Evolutionary conservation across 2,329 filamentous ascomycete species (phyloP), one percentile per base, ranked within the genome.

Genomic region (Didymella lethalis): DNA sequence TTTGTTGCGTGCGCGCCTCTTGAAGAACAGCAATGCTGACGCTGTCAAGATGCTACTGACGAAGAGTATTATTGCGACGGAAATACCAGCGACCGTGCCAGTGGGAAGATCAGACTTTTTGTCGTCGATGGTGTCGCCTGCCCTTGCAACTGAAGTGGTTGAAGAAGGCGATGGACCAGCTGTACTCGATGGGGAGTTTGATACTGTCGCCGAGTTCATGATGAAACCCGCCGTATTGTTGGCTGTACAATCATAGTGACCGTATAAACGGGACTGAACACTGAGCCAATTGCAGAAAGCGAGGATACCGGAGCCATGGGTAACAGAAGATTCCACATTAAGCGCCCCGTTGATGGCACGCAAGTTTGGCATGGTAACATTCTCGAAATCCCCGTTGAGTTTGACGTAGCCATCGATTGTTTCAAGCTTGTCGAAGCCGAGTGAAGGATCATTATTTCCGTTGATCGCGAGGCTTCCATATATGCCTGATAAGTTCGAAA

Each of bases 291-390:
- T 57, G 43, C 68, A 69, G 16, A 69, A 58, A 4, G 12, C 25
- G 12, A 54, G 7, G 7, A 69, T 68, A 46, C 68, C 54, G 32
- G 32, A 36, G 16, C 32, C 32, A n/a, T 36, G 32, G 32, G 32
- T 36, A 16, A 34, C 26, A 2, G 55, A 64, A 2, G 68, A 67
- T 31, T 64, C 32, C n/a, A 64, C 60, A 11, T 40, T 60, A 8
- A 71, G 52, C 11, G 51, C 59, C 11, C 67, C 68, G 7, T 58
- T 61, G 36, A 71, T 63, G 0, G 40, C 16, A 7, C 43, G 52
- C 18, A 71, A 29, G 3, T 32, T 40, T 1, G 67, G 64, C 68
- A 71, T 71, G 12, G 65, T 59, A 11, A 71, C 52, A 36, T 71
- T 71, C 3, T 23, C 59, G 20, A 63, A 65, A 3, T 20, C 38